A percentile compares a stretch with the other conserved stretches of the same genome.
Conservation (phyloP, 768 basidiomycete genomes). For the Kockovaella imperatae region DNA sequence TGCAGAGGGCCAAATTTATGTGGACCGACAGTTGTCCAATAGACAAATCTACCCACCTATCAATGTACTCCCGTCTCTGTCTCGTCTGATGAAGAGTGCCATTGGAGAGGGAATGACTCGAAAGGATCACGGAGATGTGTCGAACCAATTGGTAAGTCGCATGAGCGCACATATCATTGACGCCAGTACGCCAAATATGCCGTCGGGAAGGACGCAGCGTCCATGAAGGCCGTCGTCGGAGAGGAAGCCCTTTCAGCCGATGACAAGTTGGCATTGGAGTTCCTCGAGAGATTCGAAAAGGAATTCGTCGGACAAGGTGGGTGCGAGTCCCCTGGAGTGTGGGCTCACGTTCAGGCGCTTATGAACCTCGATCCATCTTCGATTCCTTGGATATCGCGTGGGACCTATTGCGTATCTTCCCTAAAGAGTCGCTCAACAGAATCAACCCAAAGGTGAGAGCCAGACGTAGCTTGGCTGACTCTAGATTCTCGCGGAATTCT, state of each 20-base stretch:
- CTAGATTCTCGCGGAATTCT: conserved; percentile 79
- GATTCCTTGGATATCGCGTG: conserved; percentile 96
- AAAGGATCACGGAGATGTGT: conserved; percentile 98
- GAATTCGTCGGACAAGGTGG: conserved; percentile 94
- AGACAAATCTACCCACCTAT: conserved; percentile 87
- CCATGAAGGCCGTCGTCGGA: conserved; percentile 99
- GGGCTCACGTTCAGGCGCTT: conserved; percentile 57
- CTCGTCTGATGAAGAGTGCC: conserved; percentile 98
- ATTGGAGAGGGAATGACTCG: conserved; percentile 95
- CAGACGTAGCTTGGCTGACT: not conserved
- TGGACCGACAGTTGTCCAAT: conserved; percentile 95
- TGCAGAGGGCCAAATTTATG: conserved; percentile 97
- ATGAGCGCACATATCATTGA: not conserved
- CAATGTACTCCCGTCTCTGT: conserved; percentile 96
- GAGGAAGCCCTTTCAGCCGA: conserved; percentile 92
- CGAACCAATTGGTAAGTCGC: conserved; percentile 80
- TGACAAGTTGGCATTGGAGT: conserved; percentile 94
- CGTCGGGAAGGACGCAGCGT: conserved; percentile 89
- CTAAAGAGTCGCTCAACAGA: conserved; percentile 94
- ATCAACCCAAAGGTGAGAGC: conserved; percentile 73
- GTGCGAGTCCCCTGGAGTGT: conserved; percentile 23
- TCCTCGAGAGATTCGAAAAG: conserved; percentile 94
- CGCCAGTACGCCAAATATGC: conserved; percentile 92
- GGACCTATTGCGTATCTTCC: conserved; percentile 95
- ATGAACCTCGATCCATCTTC: conserved; percentile 92